Conservation (phyloP, 345 rosid species). For the Barbarea vulgaris region DNA sequence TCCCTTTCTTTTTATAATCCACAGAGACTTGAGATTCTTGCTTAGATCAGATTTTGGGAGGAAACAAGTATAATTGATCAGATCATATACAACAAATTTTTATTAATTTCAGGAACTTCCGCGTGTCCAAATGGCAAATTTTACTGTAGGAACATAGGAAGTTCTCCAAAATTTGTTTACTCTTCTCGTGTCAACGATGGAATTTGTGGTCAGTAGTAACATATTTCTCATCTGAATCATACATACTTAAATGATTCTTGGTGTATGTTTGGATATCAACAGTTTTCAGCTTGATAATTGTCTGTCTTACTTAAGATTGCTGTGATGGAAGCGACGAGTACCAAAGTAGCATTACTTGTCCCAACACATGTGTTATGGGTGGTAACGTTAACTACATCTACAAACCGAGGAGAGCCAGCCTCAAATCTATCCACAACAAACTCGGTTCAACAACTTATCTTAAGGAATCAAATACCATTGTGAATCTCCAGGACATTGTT, state of each 20-base stretch:
- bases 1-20: too few species aligned
- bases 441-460: conserved; percentile 23
- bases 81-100: too few species aligned
- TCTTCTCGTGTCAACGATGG: conserved; percentile 47
- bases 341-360: conserved; percentile 34
- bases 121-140: conserved; percentile 44
- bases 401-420: conserved; percentile 45
- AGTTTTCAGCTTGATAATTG: conserved; percentile 10
- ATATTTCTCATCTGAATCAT: conserved; percentile 20
- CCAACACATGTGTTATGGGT: conserved; percentile 50
- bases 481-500: conserved; percentile 26
- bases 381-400: conserved; percentile 67
- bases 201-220: conserved; percentile 38
- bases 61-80: neutral
- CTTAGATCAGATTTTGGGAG: neutral
- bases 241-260: neutral
- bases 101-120: conserved; percentile 71
- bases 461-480: conserved; percentile 30
- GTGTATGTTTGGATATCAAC: neutral
- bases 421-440: conserved; percentile 30
- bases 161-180: conserved; percentile 40
- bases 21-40: neutral
- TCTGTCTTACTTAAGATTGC: conserved; percentile 39
- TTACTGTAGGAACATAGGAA: conserved; percentile 43
- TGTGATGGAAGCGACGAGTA: conserved; percentile 48